A percentile compares a stretch with the other conserved stretches of the same genome.
phyloP scores from a whole-genome alignment of 306 rosid genomes.

The Luffa acutangula region DNA sequence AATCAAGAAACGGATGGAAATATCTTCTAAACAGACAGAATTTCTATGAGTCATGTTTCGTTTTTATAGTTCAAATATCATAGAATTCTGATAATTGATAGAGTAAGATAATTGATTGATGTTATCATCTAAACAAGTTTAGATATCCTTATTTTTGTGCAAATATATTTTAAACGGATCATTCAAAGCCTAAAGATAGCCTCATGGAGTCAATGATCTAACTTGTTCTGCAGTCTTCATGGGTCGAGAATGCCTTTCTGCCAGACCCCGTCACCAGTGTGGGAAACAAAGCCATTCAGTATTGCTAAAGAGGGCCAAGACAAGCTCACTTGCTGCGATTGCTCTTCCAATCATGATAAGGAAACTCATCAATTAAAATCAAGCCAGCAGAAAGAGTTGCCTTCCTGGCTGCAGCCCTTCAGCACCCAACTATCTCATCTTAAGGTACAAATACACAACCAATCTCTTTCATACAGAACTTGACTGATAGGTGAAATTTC shows the following conservation, averaged over 20 bases:
- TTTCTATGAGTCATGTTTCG: neutral
- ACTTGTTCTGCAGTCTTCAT: conserved; percentile 33
- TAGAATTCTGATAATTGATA: too few relatives aligned
- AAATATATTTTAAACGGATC: neutral
- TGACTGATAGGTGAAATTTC: neutral
- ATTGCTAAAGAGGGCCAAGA: conserved; percentile 39
- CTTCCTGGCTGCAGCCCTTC: conserved; percentile 86
- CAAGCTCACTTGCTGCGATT: conserved; percentile 59
- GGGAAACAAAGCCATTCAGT: conserved; percentile 41
- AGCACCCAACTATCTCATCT: conserved; percentile 33
- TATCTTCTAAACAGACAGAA: neutral
- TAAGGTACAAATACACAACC: conserved; percentile 33
- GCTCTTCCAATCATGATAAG: conserved; percentile 61
- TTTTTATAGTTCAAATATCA: neutral
- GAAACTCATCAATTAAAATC: conserved; percentile 61
- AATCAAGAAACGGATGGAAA: neutral
- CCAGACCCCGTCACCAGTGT: conserved; percentile 24
- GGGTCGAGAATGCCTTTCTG: conserved; percentile 43
- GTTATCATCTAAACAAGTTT: neutral
- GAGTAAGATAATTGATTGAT: neutral
- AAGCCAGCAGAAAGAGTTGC: conserved; percentile 54
- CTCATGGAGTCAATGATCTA: neutral
- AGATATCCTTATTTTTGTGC: neutral
- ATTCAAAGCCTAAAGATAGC: neutral
- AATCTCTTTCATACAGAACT: neutral